Evolutionary conservation across 2,329 filamentous ascomycete species (phyloP).

Genomic region (Stagonosporopsis rhizophila): DNA sequence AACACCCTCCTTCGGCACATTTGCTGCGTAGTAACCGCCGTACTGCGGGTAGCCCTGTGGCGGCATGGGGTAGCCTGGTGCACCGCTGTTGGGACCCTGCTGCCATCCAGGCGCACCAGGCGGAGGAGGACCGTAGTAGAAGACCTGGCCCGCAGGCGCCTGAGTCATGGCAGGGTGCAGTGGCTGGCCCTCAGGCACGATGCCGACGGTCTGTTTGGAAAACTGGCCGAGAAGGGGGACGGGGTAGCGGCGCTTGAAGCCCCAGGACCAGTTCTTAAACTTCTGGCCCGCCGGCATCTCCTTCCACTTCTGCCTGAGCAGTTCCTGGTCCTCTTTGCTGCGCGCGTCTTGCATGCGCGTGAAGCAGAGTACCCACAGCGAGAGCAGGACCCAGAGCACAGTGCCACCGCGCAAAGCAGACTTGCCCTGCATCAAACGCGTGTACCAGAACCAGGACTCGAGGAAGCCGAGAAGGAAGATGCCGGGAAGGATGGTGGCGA

Average conservation of each 20-base stretch:
- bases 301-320: constrained; percentile 41
- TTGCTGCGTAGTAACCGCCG: constrained; percentile 25
- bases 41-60: constrained; percentile 30
- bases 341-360: constrained; percentile 42
- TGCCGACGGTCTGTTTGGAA: constrained; percentile 38
- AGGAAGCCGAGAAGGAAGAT: constrained; percentile 44
- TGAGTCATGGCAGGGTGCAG: constrained; percentile 36
- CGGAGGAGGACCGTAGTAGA: constrained; percentile 34
- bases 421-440: constrained; percentile 43
- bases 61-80: constrained; percentile 21
- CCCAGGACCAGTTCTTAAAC: constrained; percentile 46
- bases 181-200: constrained; percentile 37
- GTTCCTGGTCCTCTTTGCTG: constrained; percentile 39
- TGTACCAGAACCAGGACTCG: constrained; percentile 47
- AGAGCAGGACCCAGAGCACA: constrained; percentile 40
- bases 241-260: constrained; percentile 41
- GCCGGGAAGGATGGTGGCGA: constrained; percentile 34
- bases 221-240: constrained; percentile 41
- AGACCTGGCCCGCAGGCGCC: constrained; percentile 27
- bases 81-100: constrained; percentile 25
- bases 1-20: constrained; percentile 22
- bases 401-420: constrained; percentile 43
- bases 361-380: constrained; percentile 41
- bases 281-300: constrained; percentile 34
- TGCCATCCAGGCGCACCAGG: constrained; percentile 33